Evolutionary conservation across 1,284 basidiomycete species (phyloP).

Genomic region (Rhodotorula sp.): DNA sequence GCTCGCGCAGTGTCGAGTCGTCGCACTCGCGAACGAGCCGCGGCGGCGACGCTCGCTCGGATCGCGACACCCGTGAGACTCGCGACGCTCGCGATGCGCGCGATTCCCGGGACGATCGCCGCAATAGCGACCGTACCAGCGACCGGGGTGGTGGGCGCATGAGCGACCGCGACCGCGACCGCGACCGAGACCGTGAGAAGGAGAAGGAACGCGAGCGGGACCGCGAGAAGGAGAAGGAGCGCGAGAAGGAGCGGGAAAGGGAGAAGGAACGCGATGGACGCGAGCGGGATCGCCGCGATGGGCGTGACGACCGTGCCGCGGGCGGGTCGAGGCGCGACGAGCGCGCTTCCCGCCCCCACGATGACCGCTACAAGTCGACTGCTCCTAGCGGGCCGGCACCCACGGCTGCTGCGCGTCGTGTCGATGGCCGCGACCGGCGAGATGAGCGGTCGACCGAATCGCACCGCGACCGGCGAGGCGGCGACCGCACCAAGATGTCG

Average conservation of each 20-base stretch:
- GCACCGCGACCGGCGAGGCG: not conserved
- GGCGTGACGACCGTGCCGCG: conserved; percentile 19
- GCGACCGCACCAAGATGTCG: conserved; percentile 2
- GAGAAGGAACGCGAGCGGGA: not conserved
- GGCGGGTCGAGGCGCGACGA: not conserved
- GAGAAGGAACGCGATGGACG: conserved; percentile 42
- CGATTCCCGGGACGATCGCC: not conserved
- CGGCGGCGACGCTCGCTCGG: not conserved
- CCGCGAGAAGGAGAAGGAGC: conserved; percentile 44
- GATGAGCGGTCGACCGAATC: not conserved
- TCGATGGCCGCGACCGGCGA: conserved; percentile 9
- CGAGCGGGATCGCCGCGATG: conserved; percentile 18
- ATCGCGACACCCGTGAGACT: not conserved
- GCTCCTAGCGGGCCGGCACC: not conserved
- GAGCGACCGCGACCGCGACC: not conserved
- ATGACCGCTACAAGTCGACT: not conserved
- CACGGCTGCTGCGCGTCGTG: not conserved
- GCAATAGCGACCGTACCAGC: not conserved
- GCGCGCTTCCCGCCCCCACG: conserved; percentile 10
- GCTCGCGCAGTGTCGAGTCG: conserved; percentile 19
- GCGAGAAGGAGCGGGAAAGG: conserved; percentile 55
- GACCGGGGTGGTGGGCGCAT: not conserved
- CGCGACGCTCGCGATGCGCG: not conserved
- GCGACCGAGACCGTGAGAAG: not conserved
- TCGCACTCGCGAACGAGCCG: conserved; percentile 10